Base-by-base conservation (phyloP, 345 rosid genomes). In the Excoecaria cochinchinensis region DNA sequence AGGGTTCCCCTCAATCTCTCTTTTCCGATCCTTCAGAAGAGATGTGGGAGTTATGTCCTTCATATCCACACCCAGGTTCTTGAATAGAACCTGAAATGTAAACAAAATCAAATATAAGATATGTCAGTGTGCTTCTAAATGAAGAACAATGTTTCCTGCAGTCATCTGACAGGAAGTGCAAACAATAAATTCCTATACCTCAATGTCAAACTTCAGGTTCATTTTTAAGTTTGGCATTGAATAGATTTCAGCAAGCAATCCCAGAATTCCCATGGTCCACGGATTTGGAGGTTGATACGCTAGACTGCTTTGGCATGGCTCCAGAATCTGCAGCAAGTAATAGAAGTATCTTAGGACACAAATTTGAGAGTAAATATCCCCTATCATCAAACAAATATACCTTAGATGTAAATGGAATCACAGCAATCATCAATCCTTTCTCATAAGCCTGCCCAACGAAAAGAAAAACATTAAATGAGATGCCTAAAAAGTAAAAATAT, bases 221-320 rank as follows among this genome's bases (percentile, higher is more conserved):
- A 95, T 95, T 87, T 95, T 95, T 76, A 95, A 86, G 83, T 95
- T 95, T 21, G 96, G 99, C 97, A 95, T 90, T 72, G 93, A 87
- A 77, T 95, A 95, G 70, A 95, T 95, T 88, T 95, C 99, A 64
- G 90, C 86, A 38, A 95, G 91, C 74, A 95, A 84, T 71, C 98
- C 93, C 69, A 95, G 98, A 78, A 95, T 95, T 40, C 91, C 98
- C 96, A 93, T 92, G 16, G 99, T 95, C 99, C 99, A 95, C 15
- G 99, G 99, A 83, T 95, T 95, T 52, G 99, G 99, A 65, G 99
- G 99, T 74, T 85, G 94, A 85, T 95, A 95, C 11, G 99, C 99
- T 73, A 85, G 87, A 86, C 99, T 95, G 78, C 85, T 95, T 81
- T 85, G 96, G 81, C 97, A 95, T 17, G 98, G 97, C 84, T 95